phyloP scores from a whole-genome alignment of 208 protist species.

The Acanthamoeba triangularis region DNA sequence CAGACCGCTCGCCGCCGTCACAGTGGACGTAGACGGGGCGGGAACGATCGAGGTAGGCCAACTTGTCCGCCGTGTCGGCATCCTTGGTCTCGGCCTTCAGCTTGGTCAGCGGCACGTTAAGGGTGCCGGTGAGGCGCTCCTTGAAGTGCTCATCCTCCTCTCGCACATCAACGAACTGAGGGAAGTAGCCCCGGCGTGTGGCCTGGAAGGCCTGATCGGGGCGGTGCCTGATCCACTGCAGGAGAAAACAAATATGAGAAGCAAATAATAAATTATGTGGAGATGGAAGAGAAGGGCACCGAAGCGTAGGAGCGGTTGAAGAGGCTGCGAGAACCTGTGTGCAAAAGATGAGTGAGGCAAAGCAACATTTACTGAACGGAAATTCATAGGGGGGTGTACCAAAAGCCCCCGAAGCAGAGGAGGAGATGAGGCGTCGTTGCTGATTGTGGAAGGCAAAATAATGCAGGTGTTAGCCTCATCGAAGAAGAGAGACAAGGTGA shows the following conservation, averaged over 20 bases:
- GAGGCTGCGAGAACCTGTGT: background rate
- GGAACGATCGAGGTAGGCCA: background rate
- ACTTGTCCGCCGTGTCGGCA: background rate
- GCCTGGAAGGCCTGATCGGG: conserved; percentile 1
- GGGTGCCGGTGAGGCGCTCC: conserved; percentile 27
- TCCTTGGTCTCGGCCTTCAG: conserved; percentile 31
- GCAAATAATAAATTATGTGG: background rate
- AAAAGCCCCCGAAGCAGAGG: too few relatives aligned
- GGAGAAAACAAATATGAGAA: background rate
- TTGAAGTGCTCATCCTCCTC: conserved; percentile 37
- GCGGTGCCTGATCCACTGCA: background rate
- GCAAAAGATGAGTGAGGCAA: background rate
- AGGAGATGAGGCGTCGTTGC: too few relatives aligned
- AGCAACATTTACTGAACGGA: background rate
- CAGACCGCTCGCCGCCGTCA: conserved; percentile 31
- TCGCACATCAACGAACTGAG: conserved; percentile 49
- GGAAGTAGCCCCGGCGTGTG: background rate
- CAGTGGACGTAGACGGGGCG: conserved; percentile 33
- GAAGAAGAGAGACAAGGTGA: too few relatives aligned
- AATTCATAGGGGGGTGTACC: background rate
- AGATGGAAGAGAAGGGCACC: background rate
- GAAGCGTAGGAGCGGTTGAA: background rate
- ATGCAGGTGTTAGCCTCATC: too few relatives aligned
- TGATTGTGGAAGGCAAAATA: too few relatives aligned
- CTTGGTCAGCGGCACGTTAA: background rate